A percentile compares a stretch with the other conserved stretches of the same genome.
These are phyloP conservation scores for Boletellus dicymbophilus DNA, from an alignment of 1,284 basidiomycete genomes.

Conservation along the genomic window DNA sequence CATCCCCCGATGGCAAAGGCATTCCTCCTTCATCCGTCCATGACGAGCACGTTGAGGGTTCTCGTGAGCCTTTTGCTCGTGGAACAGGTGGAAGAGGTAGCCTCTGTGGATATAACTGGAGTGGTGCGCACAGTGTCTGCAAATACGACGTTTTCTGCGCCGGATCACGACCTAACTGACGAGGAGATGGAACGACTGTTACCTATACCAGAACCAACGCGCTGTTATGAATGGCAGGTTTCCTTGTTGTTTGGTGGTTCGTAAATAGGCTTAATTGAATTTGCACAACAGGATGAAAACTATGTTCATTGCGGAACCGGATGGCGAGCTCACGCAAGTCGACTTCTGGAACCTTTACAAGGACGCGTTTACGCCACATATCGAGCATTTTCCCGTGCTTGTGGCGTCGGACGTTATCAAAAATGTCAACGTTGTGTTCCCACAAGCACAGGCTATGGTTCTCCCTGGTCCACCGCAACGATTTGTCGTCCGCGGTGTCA, in stretches of 20 bases:
- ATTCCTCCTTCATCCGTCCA: conserved; percentile 67
- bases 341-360: conserved; percentile 91
- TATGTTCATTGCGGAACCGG: conserved; percentile 71
- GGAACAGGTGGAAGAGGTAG: conserved; percentile 70
- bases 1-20: conserved; percentile 75
- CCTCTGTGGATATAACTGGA: conserved; percentile 60
- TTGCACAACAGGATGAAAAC: conserved; percentile 68
- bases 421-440: conserved; percentile 77
- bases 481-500: conserved; percentile 83
- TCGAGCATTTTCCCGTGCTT: conserved; percentile 59
- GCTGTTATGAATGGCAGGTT: conserved; percentile 76
- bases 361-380: conserved; percentile 60
- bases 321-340: conserved; percentile 84
- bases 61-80: conserved; percentile 64
- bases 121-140: conserved; percentile 58
- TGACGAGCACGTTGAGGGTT: conserved; percentile 66
- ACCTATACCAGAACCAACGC: conserved; percentile 64
- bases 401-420: conserved; percentile 89
- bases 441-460: conserved; percentile 82
- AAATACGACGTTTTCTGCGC: conserved; percentile 40
- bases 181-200: conserved; percentile 67
- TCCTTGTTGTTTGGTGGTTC: background rate
- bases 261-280: conserved; percentile 11
- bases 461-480: conserved; percentile 65
- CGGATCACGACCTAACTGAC: conserved; percentile 61